phyloP scores from a whole-genome alignment of 495 filamentous ascomycete genomes.

The Symbiotaphrina buchneri region DNA sequence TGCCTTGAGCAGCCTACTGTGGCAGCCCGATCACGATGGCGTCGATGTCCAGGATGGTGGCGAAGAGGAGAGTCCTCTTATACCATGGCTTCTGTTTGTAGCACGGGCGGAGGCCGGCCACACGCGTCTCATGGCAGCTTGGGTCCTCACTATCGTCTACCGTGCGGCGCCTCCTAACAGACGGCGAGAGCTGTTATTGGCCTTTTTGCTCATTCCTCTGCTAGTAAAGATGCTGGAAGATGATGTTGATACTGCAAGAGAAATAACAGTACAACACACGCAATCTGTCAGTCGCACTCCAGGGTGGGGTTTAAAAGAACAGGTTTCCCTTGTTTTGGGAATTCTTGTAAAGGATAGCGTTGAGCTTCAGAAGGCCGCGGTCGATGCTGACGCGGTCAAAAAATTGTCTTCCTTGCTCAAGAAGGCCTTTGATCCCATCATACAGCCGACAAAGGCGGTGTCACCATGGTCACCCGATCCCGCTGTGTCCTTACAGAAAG shows the following conservation, averaged over 20 bases:
- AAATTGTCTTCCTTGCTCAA: conserved; percentile 57
- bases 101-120: conserved; percentile 37
- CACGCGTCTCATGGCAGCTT: conserved; percentile 55
- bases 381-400: conserved; percentile 55
- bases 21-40: background rate
- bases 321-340: conserved; percentile 51
- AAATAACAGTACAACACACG: conserved; percentile 11
- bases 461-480: conserved; percentile 13
- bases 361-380: conserved; percentile 57
- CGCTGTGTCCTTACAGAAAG: conserved; percentile 1
- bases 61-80: conserved; percentile 54
- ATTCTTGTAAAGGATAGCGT: conserved; percentile 55
- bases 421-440: conserved; percentile 30
- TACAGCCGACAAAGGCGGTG: conserved; percentile 10
- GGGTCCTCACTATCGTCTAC: conserved; percentile 54
- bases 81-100: conserved; percentile 62
- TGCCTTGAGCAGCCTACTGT: no score
- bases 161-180: conserved; percentile 42
- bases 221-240: conserved; percentile 47
- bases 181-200: conserved; percentile 34
- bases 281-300: conserved; percentile 6
- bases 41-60: conserved; percentile 16
- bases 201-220: conserved; percentile 46
- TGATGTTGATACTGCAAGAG: conserved; percentile 18
- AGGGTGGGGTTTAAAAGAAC: conserved; percentile 37